These are phyloP conservation scores for Euryodendron excelsum DNA, from an alignment of 148 eudicot genomes.

Conservation along the genomic window DNA sequence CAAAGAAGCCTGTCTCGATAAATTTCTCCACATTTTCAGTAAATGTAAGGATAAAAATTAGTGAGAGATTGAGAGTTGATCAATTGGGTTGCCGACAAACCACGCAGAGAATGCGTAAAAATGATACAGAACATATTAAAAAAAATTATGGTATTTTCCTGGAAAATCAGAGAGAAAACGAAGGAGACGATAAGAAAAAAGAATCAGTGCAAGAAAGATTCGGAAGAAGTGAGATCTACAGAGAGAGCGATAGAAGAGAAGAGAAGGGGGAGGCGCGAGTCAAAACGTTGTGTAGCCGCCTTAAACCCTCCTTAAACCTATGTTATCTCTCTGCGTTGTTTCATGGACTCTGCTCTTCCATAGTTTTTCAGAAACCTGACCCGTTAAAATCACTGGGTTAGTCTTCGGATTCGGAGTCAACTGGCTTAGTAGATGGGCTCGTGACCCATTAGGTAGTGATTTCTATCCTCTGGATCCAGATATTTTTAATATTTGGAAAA, in stretches of 20 bases:
- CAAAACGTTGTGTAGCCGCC: conserved; percentile 22
- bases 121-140: background rate
- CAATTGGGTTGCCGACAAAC: background rate
- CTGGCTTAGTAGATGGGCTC: background rate
- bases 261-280: too few species aligned
- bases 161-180: background rate
- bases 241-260: background rate
- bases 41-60: background rate
- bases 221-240: background rate
- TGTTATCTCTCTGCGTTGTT: background rate
- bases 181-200: too few species aligned
- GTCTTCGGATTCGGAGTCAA: background rate
- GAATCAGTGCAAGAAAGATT: background rate
- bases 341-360: background rate
- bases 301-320: conserved; percentile 45
- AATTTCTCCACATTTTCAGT: conserved; percentile 44
- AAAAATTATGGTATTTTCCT: background rate
- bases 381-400: background rate
- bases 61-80: background rate
- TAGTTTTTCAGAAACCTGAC: background rate
- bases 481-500: background rate
- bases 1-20: conserved; percentile 30
- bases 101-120: background rate
- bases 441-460: background rate
- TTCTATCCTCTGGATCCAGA: background rate